Conservation (phyloP, 2,329 filamentous ascomycete species). For the Blumeria hordei region DNA sequence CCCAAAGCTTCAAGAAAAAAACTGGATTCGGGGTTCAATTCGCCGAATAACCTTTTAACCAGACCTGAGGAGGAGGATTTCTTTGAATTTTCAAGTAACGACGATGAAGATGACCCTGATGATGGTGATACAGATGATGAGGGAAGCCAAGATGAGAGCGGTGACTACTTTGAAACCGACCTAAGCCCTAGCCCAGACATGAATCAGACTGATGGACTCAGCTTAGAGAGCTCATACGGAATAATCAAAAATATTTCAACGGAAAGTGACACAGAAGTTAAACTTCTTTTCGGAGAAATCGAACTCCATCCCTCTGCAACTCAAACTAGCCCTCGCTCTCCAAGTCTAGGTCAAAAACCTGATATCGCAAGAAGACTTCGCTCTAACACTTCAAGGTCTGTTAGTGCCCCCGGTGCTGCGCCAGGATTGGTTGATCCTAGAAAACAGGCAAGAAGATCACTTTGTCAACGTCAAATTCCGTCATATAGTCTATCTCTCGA, state of each 20-base stretch:
- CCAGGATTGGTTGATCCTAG: constrained; percentile 24
- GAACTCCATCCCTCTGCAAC: constrained; percentile 4
- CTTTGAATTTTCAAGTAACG: constrained; percentile 9
- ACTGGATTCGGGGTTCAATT: too few species aligned
- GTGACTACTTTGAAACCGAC: constrained; percentile 39
- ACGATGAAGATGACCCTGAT: constrained; percentile 17
- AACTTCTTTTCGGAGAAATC: constrained; percentile 29
- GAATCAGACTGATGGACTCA: constrained; percentile 25
- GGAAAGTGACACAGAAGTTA: constrained; percentile 7
- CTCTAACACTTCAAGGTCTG: constrained; percentile 28
- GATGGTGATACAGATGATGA: constrained; percentile 20
- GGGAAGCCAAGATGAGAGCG: constrained; percentile 28
- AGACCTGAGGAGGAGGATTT: constrained; percentile 9
- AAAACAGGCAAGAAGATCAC: constrained; percentile 12
- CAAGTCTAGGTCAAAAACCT: constrained; percentile 41
- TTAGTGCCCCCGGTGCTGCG: constrained; percentile 34
- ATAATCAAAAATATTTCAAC: constrained; percentile 18
- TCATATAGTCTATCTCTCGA: constrained; percentile 7
- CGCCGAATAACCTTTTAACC: too few species aligned
- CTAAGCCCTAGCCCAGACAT: constrained; percentile 26
- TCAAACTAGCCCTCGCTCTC: constrained; percentile 36
- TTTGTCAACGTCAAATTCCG: not conserved
- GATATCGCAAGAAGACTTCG: constrained; percentile 25
- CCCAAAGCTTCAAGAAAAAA: constrained; percentile 7
- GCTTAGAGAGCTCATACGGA: constrained; percentile 34